Conservation (phyloP, 2,329 filamentous ascomycete genomes). For the Calonectria pseudoturangicola region DNA sequence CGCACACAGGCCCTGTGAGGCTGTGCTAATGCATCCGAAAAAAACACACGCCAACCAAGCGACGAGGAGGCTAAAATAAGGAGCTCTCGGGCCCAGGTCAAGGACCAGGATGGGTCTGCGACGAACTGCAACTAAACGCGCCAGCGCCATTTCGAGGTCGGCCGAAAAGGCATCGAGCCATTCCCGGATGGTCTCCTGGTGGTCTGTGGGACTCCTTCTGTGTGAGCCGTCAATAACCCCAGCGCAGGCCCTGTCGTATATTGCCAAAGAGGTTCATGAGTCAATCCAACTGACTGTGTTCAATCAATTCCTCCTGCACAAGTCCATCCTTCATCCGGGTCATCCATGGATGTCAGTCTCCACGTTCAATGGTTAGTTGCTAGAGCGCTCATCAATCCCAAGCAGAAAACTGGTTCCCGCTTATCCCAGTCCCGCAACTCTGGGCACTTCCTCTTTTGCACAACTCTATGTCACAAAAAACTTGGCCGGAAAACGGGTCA, state of each 20-base stretch:
- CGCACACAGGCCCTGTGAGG: constrained; percentile 39
- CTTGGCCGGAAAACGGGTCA: constrained; percentile 1
- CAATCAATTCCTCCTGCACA: constrained; percentile 4
- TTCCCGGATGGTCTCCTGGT: constrained; percentile 20
- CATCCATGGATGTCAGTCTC: background rate
- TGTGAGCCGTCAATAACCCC: constrained; percentile 35
- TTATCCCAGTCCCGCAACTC: constrained; percentile 28
- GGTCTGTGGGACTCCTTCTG: constrained; percentile 21
- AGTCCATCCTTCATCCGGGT: constrained; percentile 17
- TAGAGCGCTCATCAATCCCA: constrained; percentile 31
- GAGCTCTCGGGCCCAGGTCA: constrained; percentile 35
- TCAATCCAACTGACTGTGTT: constrained; percentile 2
- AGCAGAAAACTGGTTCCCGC: constrained; percentile 39
- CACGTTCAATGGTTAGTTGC: constrained; percentile 33
- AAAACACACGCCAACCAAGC: constrained; percentile 30
- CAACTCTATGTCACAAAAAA: background rate
- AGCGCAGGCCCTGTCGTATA: background rate
- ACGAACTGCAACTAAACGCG: constrained; percentile 33
- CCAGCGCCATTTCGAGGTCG: constrained; percentile 33
- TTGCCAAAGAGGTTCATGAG: background rate
- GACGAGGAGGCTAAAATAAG: constrained; percentile 39
- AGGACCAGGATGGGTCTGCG: constrained; percentile 32
- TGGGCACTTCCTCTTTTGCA: constrained; percentile 22
- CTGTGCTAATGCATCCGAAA: constrained; percentile 43
- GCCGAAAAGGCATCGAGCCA: constrained; percentile 33